These are phyloP conservation scores for Circinella minor DNA, from an alignment of 371 early-diverging fungal species.

Conservation along the genomic window DNA sequence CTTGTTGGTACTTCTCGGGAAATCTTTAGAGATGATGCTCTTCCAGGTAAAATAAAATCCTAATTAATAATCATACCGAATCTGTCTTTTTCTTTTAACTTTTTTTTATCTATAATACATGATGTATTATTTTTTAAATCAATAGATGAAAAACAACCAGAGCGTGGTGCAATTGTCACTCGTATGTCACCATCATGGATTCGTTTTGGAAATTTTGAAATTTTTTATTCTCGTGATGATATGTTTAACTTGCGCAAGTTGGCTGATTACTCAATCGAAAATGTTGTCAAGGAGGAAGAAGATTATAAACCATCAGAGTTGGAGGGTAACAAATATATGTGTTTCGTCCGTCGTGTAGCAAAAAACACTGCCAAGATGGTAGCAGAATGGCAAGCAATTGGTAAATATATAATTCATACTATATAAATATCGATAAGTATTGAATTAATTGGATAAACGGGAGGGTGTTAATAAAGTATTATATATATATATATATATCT, in stretches of 20 bases:
- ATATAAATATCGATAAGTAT: too few relatives aligned
- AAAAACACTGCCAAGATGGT: constrained; percentile 78
- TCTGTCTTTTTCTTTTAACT: too few relatives aligned
- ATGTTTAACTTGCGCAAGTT: constrained; percentile 56
- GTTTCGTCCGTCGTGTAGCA: constrained; percentile 67
- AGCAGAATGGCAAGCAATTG: constrained; percentile 86
- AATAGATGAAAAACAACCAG: constrained; percentile 41
- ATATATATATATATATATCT: background rate
- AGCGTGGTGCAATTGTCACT: constrained; percentile 79
- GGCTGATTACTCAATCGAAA: constrained; percentile 72
- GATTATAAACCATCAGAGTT: constrained; percentile 19
- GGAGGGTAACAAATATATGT: constrained; percentile 59
- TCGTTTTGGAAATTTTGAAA: constrained; percentile 90
- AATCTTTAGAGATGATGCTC: constrained; percentile 72
- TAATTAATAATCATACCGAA: too few relatives aligned
- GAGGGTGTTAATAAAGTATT: too few relatives aligned
- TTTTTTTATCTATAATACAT: too few relatives aligned
- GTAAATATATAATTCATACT: constrained; percentile 20
- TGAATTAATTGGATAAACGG: too few relatives aligned
- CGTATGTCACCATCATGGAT: constrained; percentile 86
- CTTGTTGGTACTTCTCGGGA: constrained; percentile 66
- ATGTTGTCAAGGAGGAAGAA: constrained; percentile 40
- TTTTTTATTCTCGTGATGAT: constrained; percentile 74
- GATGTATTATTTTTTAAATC: too few relatives aligned
- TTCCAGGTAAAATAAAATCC: constrained; percentile 15